Evolutionary conservation across 306 rosid species (phyloP).

Genomic region (Erythrophleum fordii): DNA sequence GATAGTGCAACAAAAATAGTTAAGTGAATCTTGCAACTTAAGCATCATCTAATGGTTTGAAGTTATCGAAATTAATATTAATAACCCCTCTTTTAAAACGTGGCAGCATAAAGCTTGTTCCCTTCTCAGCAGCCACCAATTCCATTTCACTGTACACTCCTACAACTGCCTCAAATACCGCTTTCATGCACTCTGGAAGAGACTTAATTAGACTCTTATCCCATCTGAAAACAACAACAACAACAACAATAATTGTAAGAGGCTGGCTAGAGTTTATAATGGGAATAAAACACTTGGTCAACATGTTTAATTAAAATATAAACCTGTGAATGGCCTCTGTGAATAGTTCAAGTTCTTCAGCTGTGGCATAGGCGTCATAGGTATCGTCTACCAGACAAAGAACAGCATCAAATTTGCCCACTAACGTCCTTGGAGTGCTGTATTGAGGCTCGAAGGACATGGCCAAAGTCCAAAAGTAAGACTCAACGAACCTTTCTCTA

Average conservation of each 20-base stretch:
- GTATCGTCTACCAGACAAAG: not conserved
- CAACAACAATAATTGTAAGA: not conserved
- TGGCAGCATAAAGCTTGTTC: not conserved
- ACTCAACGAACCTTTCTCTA: too few species aligned
- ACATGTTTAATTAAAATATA: too few species aligned
- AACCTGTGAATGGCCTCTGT: not conserved
- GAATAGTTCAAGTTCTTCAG: not conserved
- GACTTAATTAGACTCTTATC: conserved; percentile 10
- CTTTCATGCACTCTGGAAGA: conserved; percentile 45
- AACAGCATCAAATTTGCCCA: not conserved
- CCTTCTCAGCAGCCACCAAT: not conserved
- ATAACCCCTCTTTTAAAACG: conserved; percentile 20
- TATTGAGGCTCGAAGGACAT: too few species aligned
- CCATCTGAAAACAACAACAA: conserved; percentile 25
- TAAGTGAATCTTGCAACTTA: not conserved
- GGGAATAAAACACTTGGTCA: too few species aligned
- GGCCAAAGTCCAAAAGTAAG: too few species aligned
- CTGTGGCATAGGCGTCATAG: not conserved
- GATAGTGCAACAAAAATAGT: not conserved
- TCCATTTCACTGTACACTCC: conserved; percentile 9
- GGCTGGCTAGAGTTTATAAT: not conserved
- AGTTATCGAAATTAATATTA: not conserved
- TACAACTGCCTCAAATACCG: not conserved
- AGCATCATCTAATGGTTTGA: not conserved
- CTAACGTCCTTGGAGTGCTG: not conserved